Conservation (phyloP, 2,329 filamentous ascomycete species). For the Tolypocladium album region DNA sequence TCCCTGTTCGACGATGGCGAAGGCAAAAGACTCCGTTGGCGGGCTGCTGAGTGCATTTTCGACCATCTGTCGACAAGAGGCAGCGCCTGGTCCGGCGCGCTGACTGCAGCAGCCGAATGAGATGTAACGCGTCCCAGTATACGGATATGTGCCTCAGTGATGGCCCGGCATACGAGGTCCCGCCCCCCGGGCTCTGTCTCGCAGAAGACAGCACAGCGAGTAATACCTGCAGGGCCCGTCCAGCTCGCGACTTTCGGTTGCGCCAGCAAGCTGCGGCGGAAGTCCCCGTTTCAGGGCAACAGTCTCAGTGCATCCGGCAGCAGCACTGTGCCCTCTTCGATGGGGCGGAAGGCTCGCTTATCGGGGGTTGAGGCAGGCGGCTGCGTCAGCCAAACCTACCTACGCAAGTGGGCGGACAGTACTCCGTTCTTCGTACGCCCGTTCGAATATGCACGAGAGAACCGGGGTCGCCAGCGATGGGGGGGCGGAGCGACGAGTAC, state of each 20-base stretch:
- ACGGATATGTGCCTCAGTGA: neutral
- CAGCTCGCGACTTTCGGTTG: neutral
- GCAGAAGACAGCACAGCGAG: neutral
- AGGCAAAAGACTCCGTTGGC: neutral
- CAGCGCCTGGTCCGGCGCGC: neutral
- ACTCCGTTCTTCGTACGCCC: neutral
- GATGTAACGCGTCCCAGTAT: neutral
- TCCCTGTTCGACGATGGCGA: neutral
- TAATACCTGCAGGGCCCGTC: neutral
- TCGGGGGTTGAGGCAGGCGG: constrained; percentile 5
- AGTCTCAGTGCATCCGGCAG: neutral
- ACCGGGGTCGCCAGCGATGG: neutral
- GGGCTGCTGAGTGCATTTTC: neutral
- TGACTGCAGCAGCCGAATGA: neutral
- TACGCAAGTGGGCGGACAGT: neutral
- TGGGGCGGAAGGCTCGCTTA: constrained; percentile 5
- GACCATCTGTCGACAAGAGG: neutral
- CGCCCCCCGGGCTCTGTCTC: neutral
- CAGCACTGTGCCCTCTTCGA: neutral
- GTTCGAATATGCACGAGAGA: neutral
- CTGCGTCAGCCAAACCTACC: neutral
- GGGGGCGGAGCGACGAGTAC: neutral
- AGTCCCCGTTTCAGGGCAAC: neutral
- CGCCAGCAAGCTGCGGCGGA: constrained; percentile 1
- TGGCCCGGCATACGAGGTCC: neutral